Evolutionary conservation across 2,329 filamentous ascomycete genomes (phyloP).

Genomic region (Pseudogymnoascus sp.): DNA sequence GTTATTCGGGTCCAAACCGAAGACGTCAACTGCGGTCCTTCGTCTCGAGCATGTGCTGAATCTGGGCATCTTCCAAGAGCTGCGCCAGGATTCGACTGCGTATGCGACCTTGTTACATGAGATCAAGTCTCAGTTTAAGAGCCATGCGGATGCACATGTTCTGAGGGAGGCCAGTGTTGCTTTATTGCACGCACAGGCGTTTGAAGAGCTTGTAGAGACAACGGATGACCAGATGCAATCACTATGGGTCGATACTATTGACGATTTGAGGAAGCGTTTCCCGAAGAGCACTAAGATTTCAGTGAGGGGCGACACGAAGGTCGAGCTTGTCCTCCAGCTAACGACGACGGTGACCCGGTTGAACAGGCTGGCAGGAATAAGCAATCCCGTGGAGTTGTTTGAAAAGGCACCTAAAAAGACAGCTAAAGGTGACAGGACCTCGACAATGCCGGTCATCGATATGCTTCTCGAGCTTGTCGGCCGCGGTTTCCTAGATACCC

Average conservation of each 20-base stretch:
- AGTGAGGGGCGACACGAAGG: constrained; percentile 58
- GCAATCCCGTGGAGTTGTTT: constrained; percentile 67
- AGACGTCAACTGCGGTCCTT: constrained; percentile 77
- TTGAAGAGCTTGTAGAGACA: constrained; percentile 80
- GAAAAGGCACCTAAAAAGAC: constrained; percentile 50
- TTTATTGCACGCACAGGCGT: constrained; percentile 75
- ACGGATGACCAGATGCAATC: constrained; percentile 71
- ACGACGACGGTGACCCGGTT: constrained; percentile 70
- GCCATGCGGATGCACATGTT: constrained; percentile 82
- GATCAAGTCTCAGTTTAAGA: constrained; percentile 85
- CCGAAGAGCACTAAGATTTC: constrained; percentile 54
- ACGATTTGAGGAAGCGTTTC: constrained; percentile 53
- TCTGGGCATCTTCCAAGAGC: constrained; percentile 76
- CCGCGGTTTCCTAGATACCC: constrained; percentile 62
- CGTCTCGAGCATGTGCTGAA: constrained; percentile 81
- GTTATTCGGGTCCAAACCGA: constrained; percentile 86
- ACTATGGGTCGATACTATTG: constrained; percentile 78
- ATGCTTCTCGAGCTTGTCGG: constrained; percentile 65
- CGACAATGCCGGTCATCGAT: constrained; percentile 49
- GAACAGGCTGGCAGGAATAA: constrained; percentile 70
- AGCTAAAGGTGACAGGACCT: constrained; percentile 26
- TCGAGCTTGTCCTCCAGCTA: constrained; percentile 58
- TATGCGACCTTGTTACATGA: constrained; percentile 80
- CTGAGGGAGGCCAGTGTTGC: constrained; percentile 76
- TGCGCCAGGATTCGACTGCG: constrained; percentile 75